These are phyloP conservation scores for Rugonectria rugulosa DNA, from an alignment of 2,329 filamentous ascomycete genomes.

Conservation along the genomic window DNA sequence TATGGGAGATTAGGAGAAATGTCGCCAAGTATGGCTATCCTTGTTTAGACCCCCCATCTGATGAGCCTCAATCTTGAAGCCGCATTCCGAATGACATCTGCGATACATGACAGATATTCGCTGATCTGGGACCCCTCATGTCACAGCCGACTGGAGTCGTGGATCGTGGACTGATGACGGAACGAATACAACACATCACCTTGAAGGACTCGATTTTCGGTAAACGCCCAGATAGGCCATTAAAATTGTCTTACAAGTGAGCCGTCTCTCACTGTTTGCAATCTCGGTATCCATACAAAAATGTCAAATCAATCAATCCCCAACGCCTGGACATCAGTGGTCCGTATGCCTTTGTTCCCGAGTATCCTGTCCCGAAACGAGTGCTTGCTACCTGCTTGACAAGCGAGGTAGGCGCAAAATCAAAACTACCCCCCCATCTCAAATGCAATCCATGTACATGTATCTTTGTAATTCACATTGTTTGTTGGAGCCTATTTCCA, in stretches of 20 bases:
- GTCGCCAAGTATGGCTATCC: no score
- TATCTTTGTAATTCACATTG: slow-evolving; percentile 11
- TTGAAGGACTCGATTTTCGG: no score
- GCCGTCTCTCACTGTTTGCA: slow-evolving; percentile 2
- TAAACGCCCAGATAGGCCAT: slow-evolving; percentile 15
- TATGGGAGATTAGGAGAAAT: no score
- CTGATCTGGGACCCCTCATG: no score
- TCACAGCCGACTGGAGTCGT: background rate
- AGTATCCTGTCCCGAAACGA: slow-evolving; percentile 35
- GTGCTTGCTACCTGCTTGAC: slow-evolving; percentile 26
- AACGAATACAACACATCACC: no score
- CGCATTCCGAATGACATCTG: no score
- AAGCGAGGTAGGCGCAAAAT: slow-evolving; percentile 17
- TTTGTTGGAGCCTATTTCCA: slow-evolving; percentile 49
- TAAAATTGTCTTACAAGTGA: slow-evolving; percentile 15
- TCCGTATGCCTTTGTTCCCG: slow-evolving; percentile 27
- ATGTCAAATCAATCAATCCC: slow-evolving; percentile 11
- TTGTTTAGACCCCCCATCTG: no score
- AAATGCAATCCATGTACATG: slow-evolving; percentile 26
- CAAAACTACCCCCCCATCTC: slow-evolving; percentile 26
- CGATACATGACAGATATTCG: background rate
- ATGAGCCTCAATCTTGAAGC: no score
- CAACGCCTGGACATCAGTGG: slow-evolving; percentile 29
- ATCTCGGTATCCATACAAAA: slow-evolving; percentile 19
- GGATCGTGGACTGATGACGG: background rate